phyloP scores from a whole-genome alignment of 148 eudicot species.

The Heliosperma pusillum region DNA sequence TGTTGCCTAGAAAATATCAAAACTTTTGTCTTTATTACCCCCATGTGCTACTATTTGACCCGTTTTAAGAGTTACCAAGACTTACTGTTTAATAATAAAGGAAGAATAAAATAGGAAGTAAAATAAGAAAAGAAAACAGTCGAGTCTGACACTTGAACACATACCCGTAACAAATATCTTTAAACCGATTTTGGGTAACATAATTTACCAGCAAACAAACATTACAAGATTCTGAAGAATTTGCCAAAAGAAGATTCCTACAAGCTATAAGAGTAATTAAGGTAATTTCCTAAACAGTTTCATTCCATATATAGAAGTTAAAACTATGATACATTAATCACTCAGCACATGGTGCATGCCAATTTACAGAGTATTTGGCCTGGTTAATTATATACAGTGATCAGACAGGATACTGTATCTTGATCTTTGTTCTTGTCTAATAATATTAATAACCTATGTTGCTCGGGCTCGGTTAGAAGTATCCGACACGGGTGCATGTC shows the following conservation, averaged over 20 bases:
- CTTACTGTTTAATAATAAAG: no score
- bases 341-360: slow-evolving; percentile 11
- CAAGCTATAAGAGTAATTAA: slow-evolving; percentile 1
- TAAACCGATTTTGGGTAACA: neutral
- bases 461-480: no score
- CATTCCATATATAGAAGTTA: slow-evolving; percentile 4
- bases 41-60: no score
- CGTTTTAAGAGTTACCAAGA: no score
- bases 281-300: slow-evolving; percentile 5
- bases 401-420: slow-evolving; percentile 1
- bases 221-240: neutral
- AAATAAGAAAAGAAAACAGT: no score
- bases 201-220: no score
- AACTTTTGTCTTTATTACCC: no score
- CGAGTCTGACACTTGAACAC: no score
- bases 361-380: slow-evolving; percentile 10
- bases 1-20: no score
- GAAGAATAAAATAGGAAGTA: neutral
- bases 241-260: slow-evolving; percentile 8
- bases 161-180: neutral
- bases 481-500: no score
- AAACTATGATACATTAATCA: slow-evolving; percentile 10
- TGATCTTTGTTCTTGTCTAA: neutral
- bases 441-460: neutral
- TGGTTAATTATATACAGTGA: neutral